Evolutionary conservation across 1,284 basidiomycete genomes (phyloP).

Genomic region (Moesziomyces sp.): DNA sequence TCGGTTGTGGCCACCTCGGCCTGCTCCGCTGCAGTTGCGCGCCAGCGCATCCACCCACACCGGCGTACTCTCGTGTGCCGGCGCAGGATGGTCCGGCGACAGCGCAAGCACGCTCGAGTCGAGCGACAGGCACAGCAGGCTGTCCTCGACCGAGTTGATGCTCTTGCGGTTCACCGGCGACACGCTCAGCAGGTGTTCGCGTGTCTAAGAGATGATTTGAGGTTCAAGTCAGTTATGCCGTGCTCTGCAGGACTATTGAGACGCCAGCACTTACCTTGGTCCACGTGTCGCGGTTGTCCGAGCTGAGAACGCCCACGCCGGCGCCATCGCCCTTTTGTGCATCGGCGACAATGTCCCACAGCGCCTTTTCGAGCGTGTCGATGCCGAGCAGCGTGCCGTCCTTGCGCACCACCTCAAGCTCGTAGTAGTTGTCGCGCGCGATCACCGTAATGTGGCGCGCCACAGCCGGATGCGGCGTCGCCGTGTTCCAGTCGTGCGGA

Average conservation of each 20-base stretch:
- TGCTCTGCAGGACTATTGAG: neutral
- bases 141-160: slow-evolving; percentile 76
- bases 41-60: slow-evolving; percentile 81
- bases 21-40: slow-evolving; percentile 77
- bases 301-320: slow-evolving; percentile 79
- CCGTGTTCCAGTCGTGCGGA: slow-evolving; percentile 69
- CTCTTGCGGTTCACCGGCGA: slow-evolving; percentile 76
- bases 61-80: slow-evolving; percentile 72
- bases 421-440: slow-evolving; percentile 84
- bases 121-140: slow-evolving; percentile 79
- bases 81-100: slow-evolving; percentile 58
- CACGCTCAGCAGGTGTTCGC: slow-evolving; percentile 77
- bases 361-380: slow-evolving; percentile 76
- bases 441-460: slow-evolving; percentile 78
- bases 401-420: slow-evolving; percentile 74
- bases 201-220: slow-evolving; percentile 72
- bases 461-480: slow-evolving; percentile 69
- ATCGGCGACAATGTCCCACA: slow-evolving; percentile 79
- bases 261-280: slow-evolving; percentile 73
- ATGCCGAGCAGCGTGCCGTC: slow-evolving; percentile 69
- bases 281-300: slow-evolving; percentile 86
- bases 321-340: slow-evolving; percentile 72
- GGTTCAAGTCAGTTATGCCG: neutral
- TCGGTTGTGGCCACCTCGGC: slow-evolving; percentile 80
- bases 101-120: slow-evolving; percentile 70